Conservation (phyloP, 139 green algal species). For the Yamagishiella unicocca region DNA sequence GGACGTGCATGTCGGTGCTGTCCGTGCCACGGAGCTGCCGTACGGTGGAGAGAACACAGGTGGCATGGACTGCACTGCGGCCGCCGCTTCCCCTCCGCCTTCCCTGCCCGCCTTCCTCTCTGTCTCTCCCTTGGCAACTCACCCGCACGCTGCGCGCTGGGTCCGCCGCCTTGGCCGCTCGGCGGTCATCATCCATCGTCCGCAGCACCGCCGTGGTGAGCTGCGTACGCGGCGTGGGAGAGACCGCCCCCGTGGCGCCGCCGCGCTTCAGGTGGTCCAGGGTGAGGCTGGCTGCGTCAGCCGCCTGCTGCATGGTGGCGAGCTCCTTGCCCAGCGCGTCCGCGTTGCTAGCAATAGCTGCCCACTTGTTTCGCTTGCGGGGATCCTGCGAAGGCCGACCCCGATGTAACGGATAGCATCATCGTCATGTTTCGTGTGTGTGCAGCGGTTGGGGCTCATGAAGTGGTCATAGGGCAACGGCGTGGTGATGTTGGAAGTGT, state of each 20-base stretch:
- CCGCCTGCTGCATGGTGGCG: slow-evolving; percentile 41
- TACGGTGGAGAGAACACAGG: too few species aligned
- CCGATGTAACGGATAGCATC: background rate
- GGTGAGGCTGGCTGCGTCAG: slow-evolving; percentile 27
- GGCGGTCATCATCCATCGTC: slow-evolving; percentile 10
- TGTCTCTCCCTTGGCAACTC: too few species aligned
- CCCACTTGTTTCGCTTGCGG: background rate
- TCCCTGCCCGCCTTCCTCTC: too few species aligned
- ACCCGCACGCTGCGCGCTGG: background rate
- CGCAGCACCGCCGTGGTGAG: slow-evolving; percentile 13
- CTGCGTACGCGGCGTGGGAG: slow-evolving; percentile 9
- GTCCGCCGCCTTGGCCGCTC: background rate
- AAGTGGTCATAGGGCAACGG: too few species aligned
- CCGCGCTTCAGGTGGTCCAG: slow-evolving; percentile 18
- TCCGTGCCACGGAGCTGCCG: too few species aligned
- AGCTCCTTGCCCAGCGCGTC: slow-evolving; percentile 22
- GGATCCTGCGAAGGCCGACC: slow-evolving; percentile 12
- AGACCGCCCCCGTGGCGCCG: background rate
- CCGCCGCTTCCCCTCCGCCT: too few species aligned
- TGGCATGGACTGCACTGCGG: too few species aligned
- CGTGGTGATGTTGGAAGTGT: too few species aligned
- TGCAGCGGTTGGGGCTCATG: too few species aligned
- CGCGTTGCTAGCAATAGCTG: slow-evolving; percentile 9
- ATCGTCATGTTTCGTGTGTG: background rate
- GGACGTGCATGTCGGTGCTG: too few species aligned